phyloP scores from a whole-genome alignment of 257 asterid species.

The Parsonsia alboflavescens region DNA sequence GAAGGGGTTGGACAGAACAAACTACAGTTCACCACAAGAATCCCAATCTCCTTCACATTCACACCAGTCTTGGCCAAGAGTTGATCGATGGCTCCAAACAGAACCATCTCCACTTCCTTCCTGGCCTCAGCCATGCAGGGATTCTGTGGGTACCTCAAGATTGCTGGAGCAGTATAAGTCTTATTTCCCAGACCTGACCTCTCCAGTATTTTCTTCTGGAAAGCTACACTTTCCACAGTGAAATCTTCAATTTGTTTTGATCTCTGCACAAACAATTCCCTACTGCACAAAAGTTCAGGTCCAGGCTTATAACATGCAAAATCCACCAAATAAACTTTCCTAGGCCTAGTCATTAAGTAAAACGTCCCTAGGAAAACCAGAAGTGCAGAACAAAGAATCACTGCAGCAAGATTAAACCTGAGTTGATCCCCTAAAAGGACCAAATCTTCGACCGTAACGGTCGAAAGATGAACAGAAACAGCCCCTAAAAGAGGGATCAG shows the following conservation, averaged over 20 bases:
- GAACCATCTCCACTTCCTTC: constrained; percentile 30
- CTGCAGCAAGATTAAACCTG: constrained; percentile 16
- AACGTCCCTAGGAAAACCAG: constrained; percentile 24
- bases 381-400: constrained; percentile 11
- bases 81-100: constrained; percentile 33
- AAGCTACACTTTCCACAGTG: constrained; percentile 15
- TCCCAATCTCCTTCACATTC: constrained; percentile 27
- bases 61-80: constrained; percentile 25
- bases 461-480: constrained; percentile 23
- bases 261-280: constrained; percentile 10
- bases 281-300: constrained; percentile 17
- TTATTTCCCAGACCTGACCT: constrained; percentile 19
- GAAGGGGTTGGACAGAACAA: constrained; percentile 29
- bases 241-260: neutral
- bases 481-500: constrained; percentile 8
- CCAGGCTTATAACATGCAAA: constrained; percentile 40
- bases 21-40: constrained; percentile 29
- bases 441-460: constrained; percentile 20
- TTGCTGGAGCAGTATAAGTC: constrained; percentile 15
- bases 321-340: constrained; percentile 32
- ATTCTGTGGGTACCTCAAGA: constrained; percentile 1
- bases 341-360: constrained; percentile 29
- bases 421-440: constrained; percentile 20
- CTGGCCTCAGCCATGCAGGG: constrained; percentile 20
- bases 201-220: constrained; percentile 27